A percentile compares a stretch with the other conserved stretches of the same genome.
phyloP scores from a whole-genome alignment of 2,329 filamentous ascomycete species.

The Hysterium pulicare region DNA sequence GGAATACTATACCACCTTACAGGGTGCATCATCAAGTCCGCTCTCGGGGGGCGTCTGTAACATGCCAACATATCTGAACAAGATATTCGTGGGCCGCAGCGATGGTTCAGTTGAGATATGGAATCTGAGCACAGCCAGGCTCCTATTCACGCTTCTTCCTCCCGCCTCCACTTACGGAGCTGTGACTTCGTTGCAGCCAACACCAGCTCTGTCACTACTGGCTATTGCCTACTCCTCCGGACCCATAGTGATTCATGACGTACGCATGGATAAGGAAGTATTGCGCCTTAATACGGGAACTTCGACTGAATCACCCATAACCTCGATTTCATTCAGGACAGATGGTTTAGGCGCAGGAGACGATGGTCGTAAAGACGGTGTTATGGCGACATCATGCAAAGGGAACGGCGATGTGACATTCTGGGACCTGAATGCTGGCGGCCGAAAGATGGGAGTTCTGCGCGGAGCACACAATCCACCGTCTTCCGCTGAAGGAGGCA shows the following conservation, averaged over 20 bases:
- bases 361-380: slow-evolving; percentile 76
- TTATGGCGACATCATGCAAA: slow-evolving; percentile 86
- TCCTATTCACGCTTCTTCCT: slow-evolving; percentile 85
- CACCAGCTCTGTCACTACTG: slow-evolving; percentile 78
- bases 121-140: slow-evolving; percentile 89
- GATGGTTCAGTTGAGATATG: slow-evolving; percentile 95
- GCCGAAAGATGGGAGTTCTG: slow-evolving; percentile 80
- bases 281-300: slow-evolving; percentile 66
- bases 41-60: slow-evolving; percentile 77
- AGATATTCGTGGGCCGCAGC: slow-evolving; percentile 81
- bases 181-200: slow-evolving; percentile 83
- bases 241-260: slow-evolving; percentile 73
- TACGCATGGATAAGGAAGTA: slow-evolving; percentile 71
- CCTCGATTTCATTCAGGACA: slow-evolving; percentile 83
- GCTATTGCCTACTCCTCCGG: slow-evolving; percentile 85
- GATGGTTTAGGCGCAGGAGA: slow-evolving; percentile 85
- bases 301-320: slow-evolving; percentile 62
- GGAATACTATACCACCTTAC: slow-evolving; percentile 87
- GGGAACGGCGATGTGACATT: slow-evolving; percentile 85
- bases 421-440: slow-evolving; percentile 91
- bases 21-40: slow-evolving; percentile 58
- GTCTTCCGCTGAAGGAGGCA: slow-evolving; percentile 48
- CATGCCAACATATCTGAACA: slow-evolving; percentile 95
- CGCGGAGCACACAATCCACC: slow-evolving; percentile 84
- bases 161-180: slow-evolving; percentile 68